Percentiles rank a stretch among this genome's conserved stretches.
phyloP scores from a whole-genome alignment of 805 yeast species.

The Myxozyma lipomycoides region DNA sequence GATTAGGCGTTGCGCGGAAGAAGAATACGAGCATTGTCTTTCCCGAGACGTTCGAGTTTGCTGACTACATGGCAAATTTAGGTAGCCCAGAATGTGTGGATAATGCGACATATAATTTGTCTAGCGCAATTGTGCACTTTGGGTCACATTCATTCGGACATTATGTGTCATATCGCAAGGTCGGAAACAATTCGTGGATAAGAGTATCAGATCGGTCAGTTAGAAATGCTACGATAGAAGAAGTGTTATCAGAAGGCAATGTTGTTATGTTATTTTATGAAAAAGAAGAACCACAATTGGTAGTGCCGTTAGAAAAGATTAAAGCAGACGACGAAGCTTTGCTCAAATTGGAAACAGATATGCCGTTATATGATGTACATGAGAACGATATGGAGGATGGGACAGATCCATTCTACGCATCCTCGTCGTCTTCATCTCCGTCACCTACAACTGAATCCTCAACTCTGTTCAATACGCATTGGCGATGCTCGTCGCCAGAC shows the following conservation, averaged over 20 bases:
- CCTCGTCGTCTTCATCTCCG: constrained; percentile 1
- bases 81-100: background rate
- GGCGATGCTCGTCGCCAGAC: background rate
- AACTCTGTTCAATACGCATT: background rate
- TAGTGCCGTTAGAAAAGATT: background rate
- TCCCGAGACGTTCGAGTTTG: constrained; percentile 56
- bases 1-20: constrained; percentile 76
- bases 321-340: background rate
- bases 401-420: background rate
- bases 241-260: constrained; percentile 75
- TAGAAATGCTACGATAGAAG: constrained; percentile 70
- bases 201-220: constrained; percentile 88
- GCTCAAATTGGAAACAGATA: constrained; percentile 7
- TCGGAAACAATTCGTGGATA: constrained; percentile 85
- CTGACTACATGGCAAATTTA: background rate
- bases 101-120: constrained; percentile 56
- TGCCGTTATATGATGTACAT: constrained; percentile 11
- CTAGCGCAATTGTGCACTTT: constrained; percentile 85
- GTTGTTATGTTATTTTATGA: constrained; percentile 90
- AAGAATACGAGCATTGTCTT: constrained; percentile 79
- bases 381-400: constrained; percentile 14
- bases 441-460: background rate
- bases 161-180: constrained; percentile 78
- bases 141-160: constrained; percentile 99
- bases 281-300: too few species aligned